Conservation (phyloP, 148 eudicot genomes). For the Chenopodium berlandieri region DNA sequence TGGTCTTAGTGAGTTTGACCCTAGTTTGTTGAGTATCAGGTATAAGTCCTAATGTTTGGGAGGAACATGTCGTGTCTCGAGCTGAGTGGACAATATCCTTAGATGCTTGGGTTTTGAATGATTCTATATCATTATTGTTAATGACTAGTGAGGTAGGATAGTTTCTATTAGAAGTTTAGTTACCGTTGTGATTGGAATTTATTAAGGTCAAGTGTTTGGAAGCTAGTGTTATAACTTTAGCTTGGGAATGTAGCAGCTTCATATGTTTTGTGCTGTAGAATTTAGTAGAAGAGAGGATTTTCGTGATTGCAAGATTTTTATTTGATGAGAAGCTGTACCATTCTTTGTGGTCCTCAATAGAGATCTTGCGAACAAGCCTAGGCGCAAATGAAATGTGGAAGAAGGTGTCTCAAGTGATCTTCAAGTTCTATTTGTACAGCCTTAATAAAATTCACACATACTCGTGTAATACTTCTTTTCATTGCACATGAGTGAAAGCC, state of each 20-base stretch:
- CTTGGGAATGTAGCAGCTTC: neutral
- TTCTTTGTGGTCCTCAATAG: neutral
- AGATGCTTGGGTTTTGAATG: too few relatives aligned
- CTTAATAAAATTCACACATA: neutral
- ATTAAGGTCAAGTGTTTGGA: neutral
- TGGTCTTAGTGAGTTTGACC: neutral
- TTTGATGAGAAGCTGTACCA: neutral
- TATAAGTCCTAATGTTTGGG: too few relatives aligned
- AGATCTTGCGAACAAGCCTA: neutral
- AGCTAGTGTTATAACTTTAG: neutral
- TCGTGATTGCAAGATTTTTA: neutral
- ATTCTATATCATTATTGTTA: too few relatives aligned
- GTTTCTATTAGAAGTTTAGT: too few relatives aligned
- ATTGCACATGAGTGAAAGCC: neutral
- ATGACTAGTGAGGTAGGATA: too few relatives aligned
- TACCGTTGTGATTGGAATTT: neutral
- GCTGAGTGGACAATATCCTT: neutral
- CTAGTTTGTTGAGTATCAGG: neutral
- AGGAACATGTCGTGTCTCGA: neutral
- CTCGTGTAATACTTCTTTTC: neutral
- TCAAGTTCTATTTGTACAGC: neutral
- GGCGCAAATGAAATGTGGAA: neutral
- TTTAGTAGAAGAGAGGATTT: neutral
- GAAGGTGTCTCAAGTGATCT: neutral
- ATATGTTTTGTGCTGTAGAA: neutral